phyloP scores from a whole-genome alignment of 139 green algal species.

The Yamagishiella unicocca region DNA sequence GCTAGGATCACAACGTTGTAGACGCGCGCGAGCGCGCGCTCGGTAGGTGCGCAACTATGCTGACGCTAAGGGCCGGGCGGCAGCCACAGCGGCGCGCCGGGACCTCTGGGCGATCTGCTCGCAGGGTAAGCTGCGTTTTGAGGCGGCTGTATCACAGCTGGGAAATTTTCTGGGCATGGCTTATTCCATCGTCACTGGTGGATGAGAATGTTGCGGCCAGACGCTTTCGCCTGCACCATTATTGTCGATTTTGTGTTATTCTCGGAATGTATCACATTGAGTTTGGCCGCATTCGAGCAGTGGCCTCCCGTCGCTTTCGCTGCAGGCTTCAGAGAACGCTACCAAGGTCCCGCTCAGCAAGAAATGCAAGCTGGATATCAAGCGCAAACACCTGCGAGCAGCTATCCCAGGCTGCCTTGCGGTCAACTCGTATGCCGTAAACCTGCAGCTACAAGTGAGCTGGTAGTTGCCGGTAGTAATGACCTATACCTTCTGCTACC shows the following conservation, averaged over 20 bases:
- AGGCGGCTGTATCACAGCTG: too few species aligned
- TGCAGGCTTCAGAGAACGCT: slow-evolving; percentile 14
- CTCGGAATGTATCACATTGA: too few species aligned
- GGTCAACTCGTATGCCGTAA: neutral
- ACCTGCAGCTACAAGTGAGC: slow-evolving; percentile 34
- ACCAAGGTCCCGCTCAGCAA: slow-evolving; percentile 36
- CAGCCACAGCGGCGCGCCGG: neutral
- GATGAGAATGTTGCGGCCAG: too few species aligned
- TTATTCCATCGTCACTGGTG: too few species aligned
- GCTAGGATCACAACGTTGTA: too few species aligned
- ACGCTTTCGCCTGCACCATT: too few species aligned
- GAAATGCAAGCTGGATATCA: slow-evolving; percentile 50
- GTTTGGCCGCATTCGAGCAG: too few species aligned
- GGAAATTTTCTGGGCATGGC: too few species aligned
- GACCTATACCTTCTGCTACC: too few species aligned
- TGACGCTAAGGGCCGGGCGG: neutral
- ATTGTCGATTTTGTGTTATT: too few species aligned
- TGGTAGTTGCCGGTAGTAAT: too few species aligned
- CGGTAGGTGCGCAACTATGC: neutral
- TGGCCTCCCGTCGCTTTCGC: too few species aligned
- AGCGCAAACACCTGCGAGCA: slow-evolving; percentile 30
- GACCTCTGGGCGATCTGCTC: neutral
- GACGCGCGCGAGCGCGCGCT: neutral
- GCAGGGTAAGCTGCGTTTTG: slow-evolving; percentile 16
- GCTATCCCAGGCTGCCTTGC: slow-evolving; percentile 25